Base-by-base conservation (phyloP, 352 stramenopile genomes). In the Globisporangium heterothallicum region DNA sequence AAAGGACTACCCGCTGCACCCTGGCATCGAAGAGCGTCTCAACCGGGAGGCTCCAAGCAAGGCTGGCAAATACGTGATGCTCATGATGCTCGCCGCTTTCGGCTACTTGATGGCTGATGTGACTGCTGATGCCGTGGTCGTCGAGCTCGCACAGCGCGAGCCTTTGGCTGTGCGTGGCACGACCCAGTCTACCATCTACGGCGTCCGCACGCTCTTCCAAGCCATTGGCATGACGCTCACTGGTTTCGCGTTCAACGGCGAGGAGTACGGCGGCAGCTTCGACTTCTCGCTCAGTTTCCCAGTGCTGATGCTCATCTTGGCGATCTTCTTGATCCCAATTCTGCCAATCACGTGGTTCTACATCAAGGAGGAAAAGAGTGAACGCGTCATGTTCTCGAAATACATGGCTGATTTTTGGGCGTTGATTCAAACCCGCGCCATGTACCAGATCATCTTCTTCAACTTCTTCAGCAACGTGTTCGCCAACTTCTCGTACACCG, bases 371-470 rank as follows among this genome's bases (percentile, higher is more conserved):
- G 53, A 69, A 14, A 68, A 68, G 36, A 42, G 46, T 32, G 44
- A 50, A 34, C 19, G 50, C 13, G 32, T 43, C 4, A 18, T 43
- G 29, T 65, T 70, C 45, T 34, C 22, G 3, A 32, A 38, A 32
- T 73, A 73, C 56, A 56, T 74, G 24, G 16, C 3, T 16, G 54
- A 62, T 14, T 38, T 78, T 3, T 78, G 41, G 75, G 49, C 21
- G 0, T 42, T 65, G 30, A 42, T 65, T 9, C 52, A 70, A 56
- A 62, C 56, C 8, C 63, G 67, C 22, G 70, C 62, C 2, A 55
- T 80, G 40, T 84, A 74, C 56, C 72, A 84, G 35, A 34, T 80
- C n/a, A 61, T 72, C 30, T 59, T 64, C 27, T 78, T 71, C 54
- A 29, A 56, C 6, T 80, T 78, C 38, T 72, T 80, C 56, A 56